Base-by-base conservation (phyloP, 305 asterid genomes). In the Fraxinus greggii region DNA sequence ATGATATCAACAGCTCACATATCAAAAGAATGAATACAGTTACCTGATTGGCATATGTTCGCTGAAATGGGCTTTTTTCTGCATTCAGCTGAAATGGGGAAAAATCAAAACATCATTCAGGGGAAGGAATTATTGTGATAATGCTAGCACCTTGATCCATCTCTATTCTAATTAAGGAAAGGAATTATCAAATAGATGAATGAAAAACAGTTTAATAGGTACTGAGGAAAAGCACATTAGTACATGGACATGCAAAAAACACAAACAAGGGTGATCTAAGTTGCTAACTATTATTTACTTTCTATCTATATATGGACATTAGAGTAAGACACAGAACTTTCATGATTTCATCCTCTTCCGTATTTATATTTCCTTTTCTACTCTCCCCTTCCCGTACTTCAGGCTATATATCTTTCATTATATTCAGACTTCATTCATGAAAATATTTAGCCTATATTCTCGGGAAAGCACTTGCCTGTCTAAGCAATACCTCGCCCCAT, bases 21-120 rank as follows among this genome's bases (percentile, higher is more conserved):
- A 10, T 38, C 26, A 40, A 31, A n/a, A 79, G 70, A 80, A 0
- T 79, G 74, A 28, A 21, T 15, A 33, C 24, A 67, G 40, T 63
- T 86, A 89, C 91, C 92, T 88, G 92, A 77, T 83, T 79, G 61
- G 92, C 92, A 86, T 88, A 89, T 23, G 90, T 88, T 69, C 91
- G 80, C 86, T 89, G 92, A 79, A 89, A 89, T 0, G 89, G 92
- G 65, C 92, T 89, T 86, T 89, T 89, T 32, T 89, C 92, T 10
- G 88, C 86, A 85, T 89, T 89, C 84, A 89, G 85, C 92, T 89
- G 90, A 77, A 84, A 81, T 67, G 69, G 76, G 63, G 77, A 19
- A 35, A 81, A n/a, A 78, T 24, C 69, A 63, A 83, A 48, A 61
- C 45, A 61, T 81, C 76, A 72, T 74, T 32, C 38, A 40, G 70